Percentiles rank a stretch among this genome's conserved stretches.
These are phyloP conservation scores for Cytidiella melzeri DNA, from an alignment of 768 basidiomycete species.

Conservation along the genomic window DNA sequence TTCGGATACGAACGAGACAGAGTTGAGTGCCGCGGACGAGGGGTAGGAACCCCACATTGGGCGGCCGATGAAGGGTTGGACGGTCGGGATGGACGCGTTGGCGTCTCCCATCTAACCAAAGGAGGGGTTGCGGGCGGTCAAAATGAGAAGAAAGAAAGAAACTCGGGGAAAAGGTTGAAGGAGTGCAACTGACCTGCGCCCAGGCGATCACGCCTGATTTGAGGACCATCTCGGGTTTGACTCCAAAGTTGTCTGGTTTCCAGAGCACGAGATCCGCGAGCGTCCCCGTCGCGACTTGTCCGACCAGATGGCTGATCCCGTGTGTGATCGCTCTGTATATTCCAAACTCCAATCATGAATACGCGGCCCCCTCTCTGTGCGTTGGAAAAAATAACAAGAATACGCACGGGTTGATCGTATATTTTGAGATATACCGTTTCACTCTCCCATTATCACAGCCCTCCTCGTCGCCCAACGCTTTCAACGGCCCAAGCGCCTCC, in stretches of 20 bases:
- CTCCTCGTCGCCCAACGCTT: constrained; percentile 59
- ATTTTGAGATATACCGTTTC: constrained; percentile 93
- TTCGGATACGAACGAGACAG: constrained; percentile 80
- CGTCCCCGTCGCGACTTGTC: constrained; percentile 73
- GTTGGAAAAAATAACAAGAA: too few relatives aligned
- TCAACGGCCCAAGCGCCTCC: constrained; percentile 68
- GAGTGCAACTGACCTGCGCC: constrained; percentile 60
- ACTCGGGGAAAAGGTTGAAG: not conserved
- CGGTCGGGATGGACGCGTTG: constrained; percentile 92
- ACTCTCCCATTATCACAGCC: constrained; percentile 83
- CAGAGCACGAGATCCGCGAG: constrained; percentile 95
- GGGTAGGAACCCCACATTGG: constrained; percentile 94
- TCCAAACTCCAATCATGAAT: too few relatives aligned
- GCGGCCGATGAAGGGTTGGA: constrained; percentile 79
- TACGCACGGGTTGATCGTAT: constrained; percentile 93
- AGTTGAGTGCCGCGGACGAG: constrained; percentile 75
- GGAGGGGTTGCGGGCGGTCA: too few relatives aligned
- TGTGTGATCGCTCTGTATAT: constrained; percentile 81
- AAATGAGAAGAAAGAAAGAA: not conserved
- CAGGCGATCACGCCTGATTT: constrained; percentile 93
- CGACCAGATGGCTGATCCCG: constrained; percentile 83
- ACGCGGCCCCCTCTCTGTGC: too few relatives aligned
- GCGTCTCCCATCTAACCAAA: constrained; percentile 97
- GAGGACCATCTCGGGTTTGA: constrained; percentile 89
- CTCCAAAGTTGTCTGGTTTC: constrained; percentile 91